Percentiles rank a stretch among this genome's conserved stretches.
phyloP scores from a whole-genome alignment of 108 stramenopile species.

The Pinguiococcus pyrenoidosus region DNA sequence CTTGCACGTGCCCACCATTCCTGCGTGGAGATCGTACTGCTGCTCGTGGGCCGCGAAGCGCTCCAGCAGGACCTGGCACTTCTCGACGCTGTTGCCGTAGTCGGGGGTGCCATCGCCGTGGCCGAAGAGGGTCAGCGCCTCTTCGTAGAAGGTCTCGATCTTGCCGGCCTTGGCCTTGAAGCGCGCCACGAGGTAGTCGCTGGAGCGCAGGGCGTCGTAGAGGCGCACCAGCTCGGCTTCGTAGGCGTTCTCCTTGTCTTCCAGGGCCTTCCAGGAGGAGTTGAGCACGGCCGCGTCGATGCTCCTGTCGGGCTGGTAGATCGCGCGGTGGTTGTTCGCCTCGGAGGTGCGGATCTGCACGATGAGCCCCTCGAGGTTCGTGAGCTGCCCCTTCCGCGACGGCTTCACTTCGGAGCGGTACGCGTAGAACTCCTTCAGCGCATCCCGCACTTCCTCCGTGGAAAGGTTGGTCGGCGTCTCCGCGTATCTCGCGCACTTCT shows the following conservation, averaged over 20 bases:
- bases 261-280: background rate
- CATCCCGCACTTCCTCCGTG: background rate
- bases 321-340: background rate
- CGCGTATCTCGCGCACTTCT: background rate
- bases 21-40: background rate
- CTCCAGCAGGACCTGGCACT: no score
- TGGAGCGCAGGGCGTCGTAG: background rate
- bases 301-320: background rate
- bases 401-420: background rate
- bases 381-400: background rate
- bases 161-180: slow-evolving; percentile 6
- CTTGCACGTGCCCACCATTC: background rate
- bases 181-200: background rate
- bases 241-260: background rate
- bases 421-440: background rate
- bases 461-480: background rate
- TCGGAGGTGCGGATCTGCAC: background rate
- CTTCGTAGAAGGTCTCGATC: background rate
- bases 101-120: background rate
- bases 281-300: no score
- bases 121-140: slow-evolving; percentile 1
- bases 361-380: background rate
- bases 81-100: background rate
- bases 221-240: background rate
- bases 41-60: background rate